Evolutionary conservation across 2,329 filamentous ascomycete genomes (phyloP).

Genomic region (Epicoccum sorghinum): DNA sequence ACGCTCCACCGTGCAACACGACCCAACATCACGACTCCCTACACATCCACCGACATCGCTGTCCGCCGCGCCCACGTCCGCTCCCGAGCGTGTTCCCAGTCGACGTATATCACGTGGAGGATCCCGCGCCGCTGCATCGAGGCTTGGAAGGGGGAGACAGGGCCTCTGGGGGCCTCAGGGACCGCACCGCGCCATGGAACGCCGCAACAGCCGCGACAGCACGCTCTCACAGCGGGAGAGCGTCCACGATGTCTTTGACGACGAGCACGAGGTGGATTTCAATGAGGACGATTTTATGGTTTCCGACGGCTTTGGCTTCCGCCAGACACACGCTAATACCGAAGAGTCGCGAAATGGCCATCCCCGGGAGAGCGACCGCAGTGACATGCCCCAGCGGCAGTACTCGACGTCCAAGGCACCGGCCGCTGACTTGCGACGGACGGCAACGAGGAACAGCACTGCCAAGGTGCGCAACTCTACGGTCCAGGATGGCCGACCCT

Average conservation of each 20-base stretch:
- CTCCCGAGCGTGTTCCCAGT: constrained; percentile 20
- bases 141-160: constrained; percentile 31
- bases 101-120: constrained; percentile 16
- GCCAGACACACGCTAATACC: constrained; percentile 44
- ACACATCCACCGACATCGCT: constrained; percentile 27
- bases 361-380: constrained; percentile 31
- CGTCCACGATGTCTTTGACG: constrained; percentile 55
- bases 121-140: constrained; percentile 25
- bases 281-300: constrained; percentile 51
- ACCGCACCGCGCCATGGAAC: constrained; percentile 46
- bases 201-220: constrained; percentile 43
- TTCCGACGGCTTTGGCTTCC: constrained; percentile 54
- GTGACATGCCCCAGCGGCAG: constrained; percentile 31
- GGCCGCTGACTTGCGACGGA: constrained; percentile 36
- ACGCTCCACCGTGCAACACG: constrained; percentile 4
- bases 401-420: constrained; percentile 28
- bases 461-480: constrained; percentile 39
- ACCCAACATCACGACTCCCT: constrained; percentile 34
- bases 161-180: constrained; percentile 39
- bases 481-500: constrained; percentile 29
- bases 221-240: constrained; percentile 34
- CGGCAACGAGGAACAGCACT: constrained; percentile 47
- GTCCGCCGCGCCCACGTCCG: constrained; percentile 22
- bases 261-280: constrained; percentile 53
- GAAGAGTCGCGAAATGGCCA: constrained; percentile 20